These are phyloP conservation scores for Macrotyloma uniflorum DNA, from an alignment of 306 rosid species.

Conservation along the genomic window DNA sequence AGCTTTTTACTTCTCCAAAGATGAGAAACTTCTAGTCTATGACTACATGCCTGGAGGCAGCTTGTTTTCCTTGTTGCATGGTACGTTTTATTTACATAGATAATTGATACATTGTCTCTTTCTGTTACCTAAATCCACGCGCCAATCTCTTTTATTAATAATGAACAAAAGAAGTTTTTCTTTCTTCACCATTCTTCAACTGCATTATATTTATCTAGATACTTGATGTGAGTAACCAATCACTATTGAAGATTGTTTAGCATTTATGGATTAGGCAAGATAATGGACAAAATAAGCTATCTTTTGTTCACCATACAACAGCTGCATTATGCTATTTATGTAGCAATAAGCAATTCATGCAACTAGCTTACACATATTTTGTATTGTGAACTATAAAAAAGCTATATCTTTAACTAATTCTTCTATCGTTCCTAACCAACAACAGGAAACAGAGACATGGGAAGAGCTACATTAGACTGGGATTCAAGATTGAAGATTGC, in stretches of 20 bases:
- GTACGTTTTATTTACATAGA: conserved; percentile 46
- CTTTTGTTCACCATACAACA: not conserved
- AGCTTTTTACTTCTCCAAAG: conserved; percentile 75
- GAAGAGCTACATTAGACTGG: conserved; percentile 61
- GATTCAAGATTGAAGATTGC: conserved; percentile 64
- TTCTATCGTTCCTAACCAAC: conserved; percentile 9
- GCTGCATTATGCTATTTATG: not conserved
- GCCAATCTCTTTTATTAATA: not conserved
- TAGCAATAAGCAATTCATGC: conserved; percentile 1
- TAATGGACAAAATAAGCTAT: not conserved
- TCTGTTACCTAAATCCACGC: conserved; percentile 1
- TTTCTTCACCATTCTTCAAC: conserved; percentile 6
- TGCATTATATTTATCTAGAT: conserved; percentile 13
- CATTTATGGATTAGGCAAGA: not conserved
- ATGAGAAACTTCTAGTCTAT: conserved; percentile 73
- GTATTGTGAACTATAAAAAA: not conserved
- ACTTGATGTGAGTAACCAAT: conserved; percentile 24
- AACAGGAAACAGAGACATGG: conserved; percentile 55
- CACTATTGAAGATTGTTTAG: not conserved
- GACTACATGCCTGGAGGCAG: conserved; percentile 63
- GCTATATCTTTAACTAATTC: conserved; percentile 18
- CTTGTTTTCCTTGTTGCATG: conserved; percentile 66
- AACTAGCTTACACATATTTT: not conserved
- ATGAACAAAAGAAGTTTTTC: not conserved
- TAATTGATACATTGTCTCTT: not conserved